phyloP scores from a whole-genome alignment of 2,329 filamentous ascomycete genomes.

The Pseudogymnoascus verrucosus region DNA sequence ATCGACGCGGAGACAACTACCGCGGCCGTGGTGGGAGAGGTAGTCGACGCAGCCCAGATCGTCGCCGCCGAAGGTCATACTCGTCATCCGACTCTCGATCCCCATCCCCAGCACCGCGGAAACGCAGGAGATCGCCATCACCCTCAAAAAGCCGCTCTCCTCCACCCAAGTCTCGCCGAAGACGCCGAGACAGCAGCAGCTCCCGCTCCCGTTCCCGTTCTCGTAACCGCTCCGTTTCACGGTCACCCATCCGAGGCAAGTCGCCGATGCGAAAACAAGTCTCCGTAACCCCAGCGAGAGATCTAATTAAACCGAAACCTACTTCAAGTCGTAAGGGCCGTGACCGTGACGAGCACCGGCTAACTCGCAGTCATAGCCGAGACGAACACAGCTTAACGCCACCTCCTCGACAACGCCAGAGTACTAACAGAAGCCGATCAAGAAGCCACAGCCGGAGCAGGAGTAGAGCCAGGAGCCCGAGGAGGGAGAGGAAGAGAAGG shows the following conservation, averaged over 20 bases:
- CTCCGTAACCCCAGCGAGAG: conserved; percentile 8
- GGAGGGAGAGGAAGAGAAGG: conserved; percentile 25
- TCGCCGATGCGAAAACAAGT: background rate
- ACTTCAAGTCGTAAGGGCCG: conserved; percentile 19
- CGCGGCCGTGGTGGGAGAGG: conserved; percentile 23
- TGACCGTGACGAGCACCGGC: conserved; percentile 26
- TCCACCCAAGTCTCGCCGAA: conserved; percentile 20
- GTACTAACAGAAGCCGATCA: conserved; percentile 21
- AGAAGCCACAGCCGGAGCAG: conserved; percentile 14
- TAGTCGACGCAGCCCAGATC: conserved; percentile 25
- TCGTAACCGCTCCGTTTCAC: conserved; percentile 9
- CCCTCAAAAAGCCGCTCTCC: conserved; percentile 24
- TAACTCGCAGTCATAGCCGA: conserved; percentile 27
- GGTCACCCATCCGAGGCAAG: conserved; percentile 7
- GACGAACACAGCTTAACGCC: conserved; percentile 26
- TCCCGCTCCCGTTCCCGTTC: conserved; percentile 26
- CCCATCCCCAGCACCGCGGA: conserved; percentile 20
- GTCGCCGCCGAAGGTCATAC: conserved; percentile 24
- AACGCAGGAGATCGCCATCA: conserved; percentile 27
- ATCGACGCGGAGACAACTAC: conserved; percentile 21
- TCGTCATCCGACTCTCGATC: conserved; percentile 18
- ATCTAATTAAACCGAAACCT: conserved; percentile 10
- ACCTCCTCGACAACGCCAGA: conserved; percentile 22
- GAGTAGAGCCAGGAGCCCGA: conserved; percentile 6
- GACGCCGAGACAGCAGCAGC: conserved; percentile 21